Percentiles rank a stretch among this genome's conserved stretches.
Conservation (phyloP, 768 basidiomycete genomes). For the Cyclocybe cylindracea region DNA sequence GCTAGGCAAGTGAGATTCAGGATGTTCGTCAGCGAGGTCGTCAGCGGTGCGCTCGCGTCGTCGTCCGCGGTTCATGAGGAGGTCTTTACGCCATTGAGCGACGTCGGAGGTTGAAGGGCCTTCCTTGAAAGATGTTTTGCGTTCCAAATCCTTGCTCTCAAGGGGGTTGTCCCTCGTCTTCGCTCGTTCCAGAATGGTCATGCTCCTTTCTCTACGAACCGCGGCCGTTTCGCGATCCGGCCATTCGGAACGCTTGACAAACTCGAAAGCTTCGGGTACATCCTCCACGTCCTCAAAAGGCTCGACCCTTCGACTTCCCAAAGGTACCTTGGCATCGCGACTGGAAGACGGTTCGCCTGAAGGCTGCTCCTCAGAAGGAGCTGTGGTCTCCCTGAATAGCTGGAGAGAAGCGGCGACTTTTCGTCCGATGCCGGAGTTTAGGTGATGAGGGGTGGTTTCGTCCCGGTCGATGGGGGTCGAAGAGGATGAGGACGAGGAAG, state of each 20-base stretch:
- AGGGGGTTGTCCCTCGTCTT: constrained; percentile 49
- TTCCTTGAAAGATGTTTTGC: constrained; percentile 44
- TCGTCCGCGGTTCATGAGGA: constrained; percentile 56
- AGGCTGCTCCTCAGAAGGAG: constrained; percentile 33
- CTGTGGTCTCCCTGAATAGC: constrained; percentile 76
- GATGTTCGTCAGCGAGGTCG: constrained; percentile 32
- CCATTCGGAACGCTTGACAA: constrained; percentile 86
- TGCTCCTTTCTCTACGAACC: constrained; percentile 67
- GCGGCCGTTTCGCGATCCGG: constrained; percentile 77
- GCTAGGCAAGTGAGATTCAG: constrained; percentile 27
- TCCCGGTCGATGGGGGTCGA: constrained; percentile 30
- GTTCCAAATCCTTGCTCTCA: constrained; percentile 28
- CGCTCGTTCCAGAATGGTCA: constrained; percentile 55
- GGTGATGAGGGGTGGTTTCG: constrained; percentile 25
- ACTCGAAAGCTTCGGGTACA: constrained; percentile 72
- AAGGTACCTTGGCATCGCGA: constrained; percentile 21
- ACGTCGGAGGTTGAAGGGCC: constrained; percentile 42
- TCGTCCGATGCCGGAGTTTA: constrained; percentile 60
- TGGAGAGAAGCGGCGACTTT: constrained; percentile 84
- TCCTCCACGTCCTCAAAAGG: constrained; percentile 51
- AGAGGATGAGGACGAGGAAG: constrained; percentile 32
- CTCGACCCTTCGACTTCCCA: constrained; percentile 27
- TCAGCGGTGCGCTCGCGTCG: constrained; percentile 57
- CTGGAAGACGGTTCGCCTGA: constrained; percentile 30
- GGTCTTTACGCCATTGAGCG: constrained; percentile 59